Evolutionary conservation across 148 eudicot species (phyloP).

Genomic region (Limonium bicolor): DNA sequence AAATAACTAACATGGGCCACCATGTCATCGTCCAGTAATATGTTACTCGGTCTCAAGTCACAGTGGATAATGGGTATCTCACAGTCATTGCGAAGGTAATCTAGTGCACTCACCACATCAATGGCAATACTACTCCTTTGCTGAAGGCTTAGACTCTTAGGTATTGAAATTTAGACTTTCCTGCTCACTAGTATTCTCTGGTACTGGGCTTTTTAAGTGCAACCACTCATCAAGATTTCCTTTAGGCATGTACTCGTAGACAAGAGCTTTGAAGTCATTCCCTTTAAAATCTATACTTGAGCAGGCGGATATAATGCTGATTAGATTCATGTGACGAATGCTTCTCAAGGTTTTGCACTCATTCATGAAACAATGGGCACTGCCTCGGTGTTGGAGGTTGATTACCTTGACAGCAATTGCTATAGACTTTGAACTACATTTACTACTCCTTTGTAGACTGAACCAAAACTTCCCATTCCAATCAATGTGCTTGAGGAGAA

Average conservation of each 20-base stretch:
- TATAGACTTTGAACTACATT: background rate
- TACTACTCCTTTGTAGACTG: constrained; percentile 15
- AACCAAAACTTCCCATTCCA: constrained; percentile 15
- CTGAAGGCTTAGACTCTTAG: constrained; percentile 14
- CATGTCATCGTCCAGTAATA: constrained; percentile 23
- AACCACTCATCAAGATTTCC: constrained; percentile 13
- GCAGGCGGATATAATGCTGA: constrained; percentile 10
- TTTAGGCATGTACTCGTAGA: constrained; percentile 13
- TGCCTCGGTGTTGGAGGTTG: constrained; percentile 4
- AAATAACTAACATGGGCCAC: constrained; percentile 31
- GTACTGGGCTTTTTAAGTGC: background rate
- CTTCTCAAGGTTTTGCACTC: constrained; percentile 13
- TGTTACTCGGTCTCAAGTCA: constrained; percentile 27
- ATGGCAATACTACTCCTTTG: constrained; percentile 10
- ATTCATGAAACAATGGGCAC: constrained; percentile 3
- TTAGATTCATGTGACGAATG: constrained; percentile 12
- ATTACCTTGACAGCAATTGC: constrained; percentile 12
- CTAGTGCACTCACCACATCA: constrained; percentile 27
- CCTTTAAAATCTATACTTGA: constrained; percentile 12
- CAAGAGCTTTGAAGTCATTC: constrained; percentile 8
- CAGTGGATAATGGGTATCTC: constrained; percentile 17
- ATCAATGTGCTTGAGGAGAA: constrained; percentile 11
- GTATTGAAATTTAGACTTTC: too few species aligned
- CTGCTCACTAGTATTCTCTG: too few species aligned
- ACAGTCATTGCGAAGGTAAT: constrained; percentile 24